Conservation (phyloP, 306 rosid species). For the Inga oerstediana region DNA sequence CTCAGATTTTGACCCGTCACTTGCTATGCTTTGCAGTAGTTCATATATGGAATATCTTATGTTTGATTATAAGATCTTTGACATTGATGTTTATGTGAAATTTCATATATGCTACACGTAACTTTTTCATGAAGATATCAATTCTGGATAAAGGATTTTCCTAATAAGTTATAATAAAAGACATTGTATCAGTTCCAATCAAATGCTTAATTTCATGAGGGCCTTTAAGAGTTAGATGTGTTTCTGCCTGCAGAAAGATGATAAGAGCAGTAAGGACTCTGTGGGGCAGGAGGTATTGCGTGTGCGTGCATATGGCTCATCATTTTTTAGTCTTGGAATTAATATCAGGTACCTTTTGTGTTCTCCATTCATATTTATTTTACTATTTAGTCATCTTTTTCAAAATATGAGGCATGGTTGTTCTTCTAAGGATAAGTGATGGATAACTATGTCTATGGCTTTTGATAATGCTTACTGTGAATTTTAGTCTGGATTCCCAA, state of each 20-base stretch:
- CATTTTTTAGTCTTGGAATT: constrained; percentile 84
- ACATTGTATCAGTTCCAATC: neutral
- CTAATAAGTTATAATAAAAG: neutral
- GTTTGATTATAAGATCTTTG: constrained; percentile 20
- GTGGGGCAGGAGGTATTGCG: constrained; percentile 80
- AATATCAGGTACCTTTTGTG: constrained; percentile 72
- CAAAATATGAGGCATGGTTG: neutral
- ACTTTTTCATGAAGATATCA: neutral
- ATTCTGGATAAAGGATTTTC: neutral
- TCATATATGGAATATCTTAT: neutral
- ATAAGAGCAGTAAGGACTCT: constrained; percentile 52
- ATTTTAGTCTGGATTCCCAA: neutral
- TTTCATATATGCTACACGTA: neutral
- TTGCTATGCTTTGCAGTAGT: constrained; percentile 7
- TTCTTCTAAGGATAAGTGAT: neutral
- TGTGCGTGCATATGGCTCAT: constrained; percentile 91
- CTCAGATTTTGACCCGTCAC: constrained; percentile 2
- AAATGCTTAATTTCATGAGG: constrained; percentile 18
- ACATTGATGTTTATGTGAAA: neutral
- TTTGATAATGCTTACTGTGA: neutral
- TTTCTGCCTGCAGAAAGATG: constrained; percentile 63
- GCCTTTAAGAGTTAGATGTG: constrained; percentile 30
- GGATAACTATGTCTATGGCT: constrained; percentile 7
- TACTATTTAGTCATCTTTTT: constrained; percentile 1
- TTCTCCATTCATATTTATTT: neutral